These are phyloP conservation scores for Cinchona pubescens DNA, from an alignment of 257 asterid genomes.

Conservation along the genomic window DNA sequence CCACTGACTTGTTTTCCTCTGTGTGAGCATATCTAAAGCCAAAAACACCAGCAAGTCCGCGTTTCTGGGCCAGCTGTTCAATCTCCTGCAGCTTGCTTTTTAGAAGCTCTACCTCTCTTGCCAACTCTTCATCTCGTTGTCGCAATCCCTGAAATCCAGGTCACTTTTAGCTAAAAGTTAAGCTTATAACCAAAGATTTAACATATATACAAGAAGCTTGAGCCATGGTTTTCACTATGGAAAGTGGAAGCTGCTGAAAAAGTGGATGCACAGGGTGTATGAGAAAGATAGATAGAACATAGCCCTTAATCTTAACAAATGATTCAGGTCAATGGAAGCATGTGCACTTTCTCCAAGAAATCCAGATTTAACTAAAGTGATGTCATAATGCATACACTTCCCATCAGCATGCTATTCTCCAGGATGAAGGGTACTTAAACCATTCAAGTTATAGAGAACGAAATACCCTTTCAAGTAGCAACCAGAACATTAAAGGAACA, in stretches of 20 bases:
- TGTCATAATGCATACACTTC: neutral
- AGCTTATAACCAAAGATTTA: neutral
- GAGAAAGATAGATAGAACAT: neutral
- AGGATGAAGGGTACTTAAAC: neutral
- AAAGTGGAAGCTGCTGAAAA: neutral
- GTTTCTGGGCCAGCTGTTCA: conserved; percentile 41
- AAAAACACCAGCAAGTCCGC: conserved; percentile 43
- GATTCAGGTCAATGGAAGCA: neutral
- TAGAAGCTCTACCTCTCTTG: conserved; percentile 33
- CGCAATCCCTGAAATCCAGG: conserved; percentile 32
- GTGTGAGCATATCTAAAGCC: conserved; percentile 25
- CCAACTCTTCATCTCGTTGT: conserved; percentile 38
- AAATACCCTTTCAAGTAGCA: neutral
- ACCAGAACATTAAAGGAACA: neutral
- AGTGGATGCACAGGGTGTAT: neutral
- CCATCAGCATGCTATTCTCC: neutral
- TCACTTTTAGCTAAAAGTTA: neutral
- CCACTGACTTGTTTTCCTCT: conserved; percentile 29
- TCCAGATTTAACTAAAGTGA: neutral
- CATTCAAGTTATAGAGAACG: neutral
- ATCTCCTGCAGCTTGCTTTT: conserved; percentile 37
- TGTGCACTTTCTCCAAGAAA: neutral
- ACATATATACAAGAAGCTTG: neutral
- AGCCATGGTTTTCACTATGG: neutral
- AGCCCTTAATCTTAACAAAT: neutral